A percentile compares a stretch with the other conserved stretches of the same genome.
phyloP scores from a whole-genome alignment of 805 yeast genomes.

The Brettanomyces bruxellensis region DNA sequence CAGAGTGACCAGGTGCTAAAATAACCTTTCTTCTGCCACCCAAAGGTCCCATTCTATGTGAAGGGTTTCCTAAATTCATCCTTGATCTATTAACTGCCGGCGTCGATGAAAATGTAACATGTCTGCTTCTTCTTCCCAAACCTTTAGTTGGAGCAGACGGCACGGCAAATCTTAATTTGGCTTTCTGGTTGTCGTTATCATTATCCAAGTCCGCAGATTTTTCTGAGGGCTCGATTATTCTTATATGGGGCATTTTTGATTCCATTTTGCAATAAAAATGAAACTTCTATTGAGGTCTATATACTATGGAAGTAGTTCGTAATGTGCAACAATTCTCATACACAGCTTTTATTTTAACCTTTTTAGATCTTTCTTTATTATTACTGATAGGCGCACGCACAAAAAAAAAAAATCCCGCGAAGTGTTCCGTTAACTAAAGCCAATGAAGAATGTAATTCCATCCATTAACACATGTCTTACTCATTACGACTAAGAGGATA shows the following conservation, averaged over 20 bases:
- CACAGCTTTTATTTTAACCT: too few species aligned
- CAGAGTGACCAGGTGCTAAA: conserved; percentile 73
- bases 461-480: too few species aligned
- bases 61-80: not conserved
- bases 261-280: not conserved
- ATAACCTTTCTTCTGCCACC: conserved; percentile 43
- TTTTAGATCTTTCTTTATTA: too few species aligned
- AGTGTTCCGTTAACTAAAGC: too few species aligned
- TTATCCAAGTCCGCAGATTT: not conserved
- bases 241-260: not conserved
- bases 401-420: too few species aligned
- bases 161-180: not conserved
- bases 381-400: too few species aligned
- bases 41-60: not conserved
- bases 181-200: not conserved
- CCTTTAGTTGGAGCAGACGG: not conserved
- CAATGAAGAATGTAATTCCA: too few species aligned
- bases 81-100: not conserved
- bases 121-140: not conserved
- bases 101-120: not conserved
- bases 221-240: not conserved
- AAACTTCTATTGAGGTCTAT: too few species aligned
- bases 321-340: too few species aligned
- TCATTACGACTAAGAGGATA: too few species aligned
- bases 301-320: too few species aligned